phyloP scores from a whole-genome alignment of 2,329 filamentous ascomycete genomes.

The Teratosphaeria nubilosa region DNA sequence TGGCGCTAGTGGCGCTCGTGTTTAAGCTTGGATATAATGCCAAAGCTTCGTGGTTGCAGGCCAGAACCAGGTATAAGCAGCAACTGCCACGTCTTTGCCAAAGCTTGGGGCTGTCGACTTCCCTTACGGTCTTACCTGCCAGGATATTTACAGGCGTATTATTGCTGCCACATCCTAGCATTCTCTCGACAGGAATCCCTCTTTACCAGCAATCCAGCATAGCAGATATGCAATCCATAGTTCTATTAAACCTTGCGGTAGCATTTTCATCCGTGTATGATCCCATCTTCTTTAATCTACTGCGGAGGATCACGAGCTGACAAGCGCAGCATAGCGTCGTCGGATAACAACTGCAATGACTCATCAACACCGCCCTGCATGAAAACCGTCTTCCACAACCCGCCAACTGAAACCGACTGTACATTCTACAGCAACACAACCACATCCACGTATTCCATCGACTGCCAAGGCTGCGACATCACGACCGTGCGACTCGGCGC shows the following conservation, averaged over 20 bases:
- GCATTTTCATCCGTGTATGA: background rate
- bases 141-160: background rate
- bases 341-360: background rate
- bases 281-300: background rate
- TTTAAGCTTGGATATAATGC: background rate
- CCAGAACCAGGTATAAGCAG: background rate
- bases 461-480: conserved; percentile 3
- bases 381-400: background rate
- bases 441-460: conserved; percentile 2
- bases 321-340: background rate
- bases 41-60: background rate
- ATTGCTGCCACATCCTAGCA: background rate
- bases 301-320: background rate
- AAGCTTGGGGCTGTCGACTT: background rate
- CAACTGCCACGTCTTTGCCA: background rate
- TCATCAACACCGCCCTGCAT: background rate
- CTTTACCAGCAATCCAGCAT: background rate
- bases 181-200: background rate
- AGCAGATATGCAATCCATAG: background rate
- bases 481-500: conserved; percentile 1
- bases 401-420: background rate
- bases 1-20: too few relatives aligned
- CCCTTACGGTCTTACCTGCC: background rate
- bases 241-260: background rate
- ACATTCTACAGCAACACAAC: background rate